Percentiles rank a stretch among this genome's conserved stretches.
These are phyloP conservation scores for Neopestalotiopsis rosae DNA, from an alignment of 2,329 filamentous ascomycete genomes.

Conservation along the genomic window DNA sequence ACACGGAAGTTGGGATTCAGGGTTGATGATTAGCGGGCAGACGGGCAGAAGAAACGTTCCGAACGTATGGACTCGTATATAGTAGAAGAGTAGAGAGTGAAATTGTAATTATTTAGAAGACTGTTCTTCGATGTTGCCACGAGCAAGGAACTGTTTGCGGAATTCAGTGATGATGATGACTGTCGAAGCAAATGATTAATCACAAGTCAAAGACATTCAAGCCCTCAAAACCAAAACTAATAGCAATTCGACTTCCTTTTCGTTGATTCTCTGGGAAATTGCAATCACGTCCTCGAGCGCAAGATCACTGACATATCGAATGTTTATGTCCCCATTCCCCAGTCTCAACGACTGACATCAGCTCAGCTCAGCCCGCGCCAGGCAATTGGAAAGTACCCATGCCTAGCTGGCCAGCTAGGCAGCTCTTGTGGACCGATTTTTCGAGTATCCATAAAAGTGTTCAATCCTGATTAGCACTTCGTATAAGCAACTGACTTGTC, in stretches of 20 bases:
- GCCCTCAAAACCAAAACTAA: neutral
- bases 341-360: slow-evolving; percentile 19
- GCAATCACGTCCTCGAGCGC: neutral
- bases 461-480: neutral
- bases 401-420: neutral
- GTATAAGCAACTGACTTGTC: neutral
- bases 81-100: neutral
- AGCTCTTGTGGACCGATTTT: no score
- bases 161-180: neutral
- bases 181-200: neutral
- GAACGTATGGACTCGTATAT: neutral
- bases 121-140: neutral
- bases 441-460: neutral
- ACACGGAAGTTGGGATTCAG: neutral
- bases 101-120: neutral
- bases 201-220: neutral
- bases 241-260: neutral
- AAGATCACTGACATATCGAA: slow-evolving; percentile 15
- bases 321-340: slow-evolving; percentile 1
- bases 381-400: neutral
- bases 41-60: neutral
- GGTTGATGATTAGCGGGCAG: neutral
- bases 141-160: neutral
- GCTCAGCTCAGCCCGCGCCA: slow-evolving; percentile 3
- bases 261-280: neutral